These are phyloP conservation scores for Lasiosphaeriaceae sp. DNA, from an alignment of 495 filamentous ascomycete genomes.

Conservation along the genomic window DNA sequence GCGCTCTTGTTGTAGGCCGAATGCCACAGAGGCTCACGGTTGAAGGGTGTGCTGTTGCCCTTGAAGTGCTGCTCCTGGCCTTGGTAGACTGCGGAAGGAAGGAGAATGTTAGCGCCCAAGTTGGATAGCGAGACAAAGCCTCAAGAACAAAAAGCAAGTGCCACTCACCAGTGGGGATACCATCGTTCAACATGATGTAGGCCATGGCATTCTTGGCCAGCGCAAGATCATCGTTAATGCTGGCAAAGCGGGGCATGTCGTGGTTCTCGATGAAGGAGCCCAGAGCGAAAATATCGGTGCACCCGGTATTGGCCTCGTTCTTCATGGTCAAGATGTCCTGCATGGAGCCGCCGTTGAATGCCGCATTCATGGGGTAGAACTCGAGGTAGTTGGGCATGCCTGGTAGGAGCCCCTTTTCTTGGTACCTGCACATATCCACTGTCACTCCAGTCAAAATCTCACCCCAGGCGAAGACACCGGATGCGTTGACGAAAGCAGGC, in stretches of 20 bases:
- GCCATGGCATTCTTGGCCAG: conserved; percentile 69
- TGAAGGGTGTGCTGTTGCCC: conserved; percentile 55
- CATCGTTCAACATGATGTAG: conserved; percentile 65
- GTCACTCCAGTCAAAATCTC: conserved; percentile 48
- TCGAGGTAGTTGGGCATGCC: conserved; percentile 65
- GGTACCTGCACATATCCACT: conserved; percentile 30
- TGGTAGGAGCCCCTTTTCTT: conserved; percentile 47
- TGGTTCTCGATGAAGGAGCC: conserved; percentile 79
- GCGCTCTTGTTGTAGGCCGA: conserved; percentile 55
- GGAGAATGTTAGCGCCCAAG: too few species aligned
- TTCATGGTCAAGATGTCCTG: conserved; percentile 11
- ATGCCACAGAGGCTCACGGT: conserved; percentile 74
- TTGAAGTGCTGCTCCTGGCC: conserved; percentile 73
- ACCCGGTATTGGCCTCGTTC: conserved; percentile 16
- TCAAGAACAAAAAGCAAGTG: neutral
- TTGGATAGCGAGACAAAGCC: neutral
- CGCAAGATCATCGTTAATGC: conserved; percentile 48
- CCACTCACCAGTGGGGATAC: conserved; percentile 35
- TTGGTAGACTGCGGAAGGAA: conserved; percentile 22
- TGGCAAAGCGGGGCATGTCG: conserved; percentile 67
- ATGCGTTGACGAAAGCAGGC: conserved; percentile 55
- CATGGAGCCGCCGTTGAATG: conserved; percentile 24
- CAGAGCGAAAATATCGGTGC: conserved; percentile 28
- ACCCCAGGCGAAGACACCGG: conserved; percentile 69
- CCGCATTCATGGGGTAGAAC: conserved; percentile 59